Conservation (phyloP, 2,329 filamentous ascomycete genomes). For the Plectosphaerella sp. region DNA sequence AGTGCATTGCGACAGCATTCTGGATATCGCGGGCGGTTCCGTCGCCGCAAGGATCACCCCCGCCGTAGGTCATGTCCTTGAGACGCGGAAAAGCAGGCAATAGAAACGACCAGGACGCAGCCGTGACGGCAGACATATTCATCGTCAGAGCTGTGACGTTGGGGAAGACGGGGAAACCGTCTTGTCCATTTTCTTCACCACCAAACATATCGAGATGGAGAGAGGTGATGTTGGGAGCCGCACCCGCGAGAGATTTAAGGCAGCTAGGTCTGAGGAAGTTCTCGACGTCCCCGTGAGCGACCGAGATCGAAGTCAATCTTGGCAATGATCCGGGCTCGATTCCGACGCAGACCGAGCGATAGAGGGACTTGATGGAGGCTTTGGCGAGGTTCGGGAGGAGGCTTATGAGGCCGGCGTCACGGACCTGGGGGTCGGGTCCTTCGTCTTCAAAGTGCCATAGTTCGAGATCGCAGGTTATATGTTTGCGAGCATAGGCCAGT, state of each 20-base stretch:
- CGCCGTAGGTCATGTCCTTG: not conserved
- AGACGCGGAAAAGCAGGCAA: not conserved
- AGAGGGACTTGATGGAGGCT: not conserved
- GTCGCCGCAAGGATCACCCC: too few relatives aligned
- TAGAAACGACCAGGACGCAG: not conserved
- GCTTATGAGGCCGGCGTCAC: not conserved
- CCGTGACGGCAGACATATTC: not conserved
- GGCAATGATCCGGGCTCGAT: not conserved
- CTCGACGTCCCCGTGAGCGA: not conserved
- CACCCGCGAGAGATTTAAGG: not conserved
- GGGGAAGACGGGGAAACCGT: not conserved
- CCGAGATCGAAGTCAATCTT: not conserved
- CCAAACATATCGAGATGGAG: not conserved
- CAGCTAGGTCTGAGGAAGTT: not conserved
- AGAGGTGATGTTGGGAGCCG: not conserved
- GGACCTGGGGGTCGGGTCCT: too few relatives aligned
- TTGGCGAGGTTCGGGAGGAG: not conserved
- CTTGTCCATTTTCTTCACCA: not conserved
- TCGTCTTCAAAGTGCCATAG: too few relatives aligned
- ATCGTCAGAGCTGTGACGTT: not conserved
- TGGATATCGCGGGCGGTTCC: not conserved
- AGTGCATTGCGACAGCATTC: not conserved
- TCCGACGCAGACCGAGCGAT: not conserved
- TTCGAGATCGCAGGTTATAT: too few relatives aligned
- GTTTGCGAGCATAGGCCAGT: too few relatives aligned